Conservation (phyloP, 306 rosid species). For the apple (Malus domestica) region ASM211411v1 NC_041801.1:37179001-37179500, state of each 20-base stretch:
- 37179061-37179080: not conserved
- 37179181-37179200: not conserved
- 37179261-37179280: not conserved
- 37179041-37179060: not conserved
- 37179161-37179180: not conserved
- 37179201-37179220: not conserved
- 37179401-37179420: slow-evolving; percentile 17
- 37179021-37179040: not conserved
- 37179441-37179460: slow-evolving; percentile 95
- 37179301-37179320: slow-evolving; percentile 1
- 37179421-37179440: slow-evolving; percentile 77
- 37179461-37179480: slow-evolving; percentile 87
- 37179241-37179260: not conserved
- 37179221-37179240: not conserved
- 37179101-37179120: not conserved
- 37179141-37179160: not conserved
- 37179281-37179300: not conserved
- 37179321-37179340: not conserved
- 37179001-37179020: not conserved
- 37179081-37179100: not conserved
- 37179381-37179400: not conserved
- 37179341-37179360: not conserved
- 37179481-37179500: slow-evolving; percentile 61
- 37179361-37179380: not conserved
- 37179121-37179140: not conserved